These are phyloP conservation scores for Cytauxzoon felis DNA, from an alignment of 169 alveolate genomes.

Conservation along the genomic window DNA sequence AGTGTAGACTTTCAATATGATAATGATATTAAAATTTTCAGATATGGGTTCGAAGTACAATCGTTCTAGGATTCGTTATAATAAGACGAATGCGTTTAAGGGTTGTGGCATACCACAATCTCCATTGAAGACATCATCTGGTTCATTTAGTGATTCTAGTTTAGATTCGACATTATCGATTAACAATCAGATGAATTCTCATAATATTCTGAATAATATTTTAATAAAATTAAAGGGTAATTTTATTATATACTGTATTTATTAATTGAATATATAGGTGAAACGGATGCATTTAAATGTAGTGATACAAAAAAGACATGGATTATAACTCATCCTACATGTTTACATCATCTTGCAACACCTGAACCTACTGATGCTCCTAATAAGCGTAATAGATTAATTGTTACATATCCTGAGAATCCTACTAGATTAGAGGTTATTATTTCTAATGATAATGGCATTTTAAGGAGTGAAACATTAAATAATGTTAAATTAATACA, in stretches of 20 bases:
- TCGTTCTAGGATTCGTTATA: background rate
- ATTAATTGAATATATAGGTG: no score
- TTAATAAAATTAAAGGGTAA: no score
- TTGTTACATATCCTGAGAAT: constrained; percentile 82
- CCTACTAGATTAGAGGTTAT: constrained; percentile 87
- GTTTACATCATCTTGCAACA: constrained; percentile 81
- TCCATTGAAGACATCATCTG: background rate
- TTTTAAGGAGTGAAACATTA: constrained; percentile 75
- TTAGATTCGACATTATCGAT: no score
- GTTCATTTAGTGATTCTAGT: no score
- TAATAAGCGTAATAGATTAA: constrained; percentile 73
- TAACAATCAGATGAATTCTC: no score
- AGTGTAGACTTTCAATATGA: no score
- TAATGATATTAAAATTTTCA: no score
- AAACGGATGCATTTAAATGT: no score
- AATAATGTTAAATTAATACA: constrained; percentile 71
- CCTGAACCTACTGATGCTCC: constrained; percentile 89
- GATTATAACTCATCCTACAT: constrained; percentile 66
- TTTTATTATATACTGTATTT: no score
- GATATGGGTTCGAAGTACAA: background rate
- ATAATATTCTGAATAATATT: no score
- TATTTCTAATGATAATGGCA: constrained; percentile 78
- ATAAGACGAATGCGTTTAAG: background rate
- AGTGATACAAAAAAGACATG: constrained; percentile 23
- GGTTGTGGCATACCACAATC: constrained; percentile 33